Evolutionary conservation across 441 rosid species (phyloP).

Genomic region (Theobroma grandiflorum): DNA sequence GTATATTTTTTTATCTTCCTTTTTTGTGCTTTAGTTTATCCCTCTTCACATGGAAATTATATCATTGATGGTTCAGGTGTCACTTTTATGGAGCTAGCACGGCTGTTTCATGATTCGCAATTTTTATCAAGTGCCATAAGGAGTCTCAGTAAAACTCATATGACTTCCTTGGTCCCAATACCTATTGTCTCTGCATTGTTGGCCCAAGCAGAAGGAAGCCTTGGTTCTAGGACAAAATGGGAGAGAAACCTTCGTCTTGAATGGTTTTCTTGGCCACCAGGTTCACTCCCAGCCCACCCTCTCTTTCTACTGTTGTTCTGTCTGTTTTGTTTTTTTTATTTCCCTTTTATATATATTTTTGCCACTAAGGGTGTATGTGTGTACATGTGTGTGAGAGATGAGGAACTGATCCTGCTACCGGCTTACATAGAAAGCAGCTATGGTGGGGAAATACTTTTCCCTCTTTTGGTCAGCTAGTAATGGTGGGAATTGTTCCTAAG

Average conservation of each 20-base stretch:
- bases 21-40: background rate
- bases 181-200: conserved; percentile 73
- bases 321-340: background rate
- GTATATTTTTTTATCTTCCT: background rate
- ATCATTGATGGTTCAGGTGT: conserved; percentile 55
- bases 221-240: conserved; percentile 81
- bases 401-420: background rate
- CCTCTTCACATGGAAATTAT: conserved; percentile 14
- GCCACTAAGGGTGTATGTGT: background rate
- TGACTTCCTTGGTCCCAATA: conserved; percentile 51
- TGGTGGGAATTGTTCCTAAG: background rate
- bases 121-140: conserved; percentile 67
- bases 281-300: conserved; percentile 39
- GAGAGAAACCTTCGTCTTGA: conserved; percentile 79
- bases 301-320: background rate
- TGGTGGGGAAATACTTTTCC: background rate
- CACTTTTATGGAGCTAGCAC: conserved; percentile 77
- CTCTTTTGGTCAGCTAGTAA: background rate
- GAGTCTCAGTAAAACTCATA: conserved; percentile 70
- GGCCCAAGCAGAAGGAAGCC: conserved; percentile 96
- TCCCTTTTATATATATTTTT: background rate
- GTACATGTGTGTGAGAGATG: background rate
- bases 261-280: conserved; percentile 98
- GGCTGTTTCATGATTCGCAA: conserved; percentile 55
- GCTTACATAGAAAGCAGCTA: background rate